Percentiles rank a stretch among this genome's conserved stretches.
These are phyloP conservation scores for Pterula multifida DNA, from an alignment of 1,284 basidiomycete species.

Conservation along the genomic window DNA sequence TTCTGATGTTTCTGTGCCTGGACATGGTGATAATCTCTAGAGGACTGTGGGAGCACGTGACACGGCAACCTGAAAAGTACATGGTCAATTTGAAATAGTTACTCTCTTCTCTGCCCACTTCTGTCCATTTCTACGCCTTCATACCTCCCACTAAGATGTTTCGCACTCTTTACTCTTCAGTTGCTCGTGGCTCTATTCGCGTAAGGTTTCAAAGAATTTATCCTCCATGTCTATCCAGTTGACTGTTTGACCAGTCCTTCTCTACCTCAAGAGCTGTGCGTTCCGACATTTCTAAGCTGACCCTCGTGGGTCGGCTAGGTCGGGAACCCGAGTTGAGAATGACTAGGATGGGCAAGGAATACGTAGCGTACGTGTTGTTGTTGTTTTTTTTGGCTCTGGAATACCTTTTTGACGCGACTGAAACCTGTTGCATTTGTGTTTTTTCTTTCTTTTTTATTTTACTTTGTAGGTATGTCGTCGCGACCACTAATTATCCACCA, in stretches of 20 bases:
- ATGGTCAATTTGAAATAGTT: background rate
- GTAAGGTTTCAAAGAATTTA: constrained; percentile 23
- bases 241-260: constrained; percentile 40
- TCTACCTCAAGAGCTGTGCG: constrained; percentile 38
- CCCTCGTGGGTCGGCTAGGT: constrained; percentile 62
- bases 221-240: background rate
- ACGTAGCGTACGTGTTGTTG: constrained; percentile 42
- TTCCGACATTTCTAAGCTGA: constrained; percentile 57
- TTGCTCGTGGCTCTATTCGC: constrained; percentile 29
- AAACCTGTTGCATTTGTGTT: background rate
- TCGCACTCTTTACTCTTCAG: constrained; percentile 29
- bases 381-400: background rate
- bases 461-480: constrained; percentile 48
- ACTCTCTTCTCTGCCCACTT: constrained; percentile 10
- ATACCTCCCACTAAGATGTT: constrained; percentile 29
- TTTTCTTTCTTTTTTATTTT: background rate
- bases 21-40: constrained; percentile 53
- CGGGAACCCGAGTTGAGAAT: constrained; percentile 57
- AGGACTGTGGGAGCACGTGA: too few species aligned
- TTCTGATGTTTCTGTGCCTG: constrained; percentile 82
- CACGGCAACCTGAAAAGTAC: too few species aligned
- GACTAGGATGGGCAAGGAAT: constrained; percentile 68
- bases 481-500: constrained; percentile 49
- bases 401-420: constrained; percentile 1
- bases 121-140: background rate